Base-by-base conservation (phyloP, 805 yeast species). In the Ogataea pilisensis region DNA sequence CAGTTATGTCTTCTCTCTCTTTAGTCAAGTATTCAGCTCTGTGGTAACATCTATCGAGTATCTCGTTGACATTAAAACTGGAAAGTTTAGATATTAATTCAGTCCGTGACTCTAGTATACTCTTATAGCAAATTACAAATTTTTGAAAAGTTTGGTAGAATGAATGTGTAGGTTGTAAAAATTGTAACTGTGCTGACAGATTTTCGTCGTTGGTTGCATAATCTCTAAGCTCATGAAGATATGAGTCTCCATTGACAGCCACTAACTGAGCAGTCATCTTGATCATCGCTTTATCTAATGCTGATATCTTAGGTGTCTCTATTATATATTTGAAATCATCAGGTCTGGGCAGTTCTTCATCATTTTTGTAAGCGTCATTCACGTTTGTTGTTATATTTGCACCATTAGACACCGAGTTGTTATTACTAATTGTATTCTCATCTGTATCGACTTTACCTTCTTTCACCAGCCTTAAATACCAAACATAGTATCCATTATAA, bases 181-280 rank as follows among this genome's bases (percentile, higher is more conserved):
- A 93, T 22, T 76, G 86, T 61, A 85, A 85, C 54, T 82, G 87
- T 2, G 70, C 66, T 21, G 70, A 60, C 31, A 70, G 63, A 0
- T 64, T 65, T 11, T 45, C 39, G 27, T 56, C 54, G 18, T 58
- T 54, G 30, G 57, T 60, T 5, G 48, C 46, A 31, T 49, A 43
- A 2, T 43, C 34, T 34, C 27, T 37, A 26, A 82, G 69, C 2
- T 61, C 55, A 2, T 60, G 54, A 17, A 75, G 58, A 41, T 75
- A 73, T 11, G 54, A 57, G 2, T 63, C 61, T 1, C 86, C 86
- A 53, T 85, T 80, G 14, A 68, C 57, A 1, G 88, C 85, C 1
- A 76, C 76, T 51, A 74, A 78, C 39, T 77, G 69, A 0, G 97
- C 96, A 1, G 90, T 77, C 2, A 78, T 53, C 56, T 85, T 84